Percentiles rank a stretch among this genome's conserved stretches.
These are phyloP conservation scores for Leccinum subgranulosum DNA, from an alignment of 768 basidiomycete genomes.

Conservation along the genomic window DNA sequence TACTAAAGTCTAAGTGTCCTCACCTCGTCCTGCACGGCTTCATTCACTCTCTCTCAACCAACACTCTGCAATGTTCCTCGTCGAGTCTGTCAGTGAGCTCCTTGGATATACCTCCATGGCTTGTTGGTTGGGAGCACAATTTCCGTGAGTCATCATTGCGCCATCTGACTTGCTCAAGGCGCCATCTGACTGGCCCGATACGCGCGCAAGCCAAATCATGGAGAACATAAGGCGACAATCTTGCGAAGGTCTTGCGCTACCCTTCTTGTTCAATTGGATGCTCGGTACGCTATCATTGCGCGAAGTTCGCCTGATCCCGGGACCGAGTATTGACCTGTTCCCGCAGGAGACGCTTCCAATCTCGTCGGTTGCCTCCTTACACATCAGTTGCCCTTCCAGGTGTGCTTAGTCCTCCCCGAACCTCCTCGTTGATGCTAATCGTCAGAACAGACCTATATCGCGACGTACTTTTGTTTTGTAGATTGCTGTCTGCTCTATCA, in stretches of 20 bases:
- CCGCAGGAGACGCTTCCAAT: constrained; percentile 86
- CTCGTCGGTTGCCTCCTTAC: constrained; percentile 90
- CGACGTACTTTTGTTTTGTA: constrained; percentile 84
- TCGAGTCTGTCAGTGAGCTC: constrained; percentile 49
- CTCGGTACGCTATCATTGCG: constrained; percentile 55
- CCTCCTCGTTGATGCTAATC: constrained; percentile 4
- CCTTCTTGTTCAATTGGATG: constrained; percentile 93
- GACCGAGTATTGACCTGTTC: constrained; percentile 2
- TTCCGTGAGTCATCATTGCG: constrained; percentile 60
- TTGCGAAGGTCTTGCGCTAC: constrained; percentile 87
- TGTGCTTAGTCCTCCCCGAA: constrained; percentile 33
- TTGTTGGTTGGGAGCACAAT: constrained; percentile 85
- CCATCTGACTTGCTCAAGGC: constrained; percentile 1
- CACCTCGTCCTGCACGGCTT: neutral
- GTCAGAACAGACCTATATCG: constrained; percentile 72
- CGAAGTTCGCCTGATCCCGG: constrained; percentile 1
- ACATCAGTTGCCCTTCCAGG: constrained; percentile 93
- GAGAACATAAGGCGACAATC: constrained; percentile 74
- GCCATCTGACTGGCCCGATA: constrained; percentile 21
- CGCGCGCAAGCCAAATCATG: constrained; percentile 64
- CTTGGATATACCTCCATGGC: constrained; percentile 69
- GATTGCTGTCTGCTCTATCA: constrained; percentile 76
- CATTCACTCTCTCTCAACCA: neutral
- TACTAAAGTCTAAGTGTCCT: too few relatives aligned
- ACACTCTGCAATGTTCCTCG: constrained; percentile 16